Percentiles rank a stretch among this genome's conserved stretches.
These are phyloP conservation scores for Biscogniauxia marginata DNA, from an alignment of 2,329 filamentous ascomycete species.

Conservation along the genomic window DNA sequence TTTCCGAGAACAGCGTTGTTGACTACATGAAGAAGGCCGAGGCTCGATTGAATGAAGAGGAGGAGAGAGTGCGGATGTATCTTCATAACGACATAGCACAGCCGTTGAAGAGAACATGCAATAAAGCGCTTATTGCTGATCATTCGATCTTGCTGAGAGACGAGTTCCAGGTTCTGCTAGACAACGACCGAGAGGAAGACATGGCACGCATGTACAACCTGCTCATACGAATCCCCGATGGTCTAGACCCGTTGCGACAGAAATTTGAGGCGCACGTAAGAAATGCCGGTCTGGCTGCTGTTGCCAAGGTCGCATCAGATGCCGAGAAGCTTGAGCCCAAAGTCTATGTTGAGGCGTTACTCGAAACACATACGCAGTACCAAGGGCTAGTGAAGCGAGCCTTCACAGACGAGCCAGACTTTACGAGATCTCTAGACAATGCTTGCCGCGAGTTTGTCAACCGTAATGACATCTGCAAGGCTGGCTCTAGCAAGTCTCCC, in stretches of 20 bases:
- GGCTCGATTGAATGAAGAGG: conserved; percentile 83
- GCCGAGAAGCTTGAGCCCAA: conserved; percentile 93
- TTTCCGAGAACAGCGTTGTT: conserved; percentile 94
- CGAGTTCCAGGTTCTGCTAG: conserved; percentile 90
- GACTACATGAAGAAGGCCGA: conserved; percentile 99
- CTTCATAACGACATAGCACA: conserved; percentile 86
- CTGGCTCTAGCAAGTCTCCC: conserved; percentile 88
- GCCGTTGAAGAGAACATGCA: conserved; percentile 81
- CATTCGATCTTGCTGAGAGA: conserved; percentile 85
- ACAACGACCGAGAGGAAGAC: conserved; percentile 93
- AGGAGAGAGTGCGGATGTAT: conserved; percentile 88
- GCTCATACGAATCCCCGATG: conserved; percentile 83
- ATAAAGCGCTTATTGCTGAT: conserved; percentile 84
- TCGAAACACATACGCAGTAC: conserved; percentile 94
- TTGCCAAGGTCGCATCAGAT: conserved; percentile 86
- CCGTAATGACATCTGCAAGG: conserved; percentile 92
- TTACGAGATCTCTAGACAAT: conserved; percentile 93
- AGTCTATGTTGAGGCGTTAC: conserved; percentile 90
- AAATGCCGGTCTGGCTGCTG: conserved; percentile 82
- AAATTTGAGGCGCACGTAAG: conserved; percentile 92
- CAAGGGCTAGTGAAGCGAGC: conserved; percentile 86
- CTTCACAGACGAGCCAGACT: conserved; percentile 94
- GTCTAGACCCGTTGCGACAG: conserved; percentile 80
- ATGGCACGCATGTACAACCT: conserved; percentile 96
- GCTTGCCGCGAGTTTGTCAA: conserved; percentile 98